phyloP scores from a whole-genome alignment of 2,329 filamentous ascomycete species.

The Neonectria ditissima region DNA sequence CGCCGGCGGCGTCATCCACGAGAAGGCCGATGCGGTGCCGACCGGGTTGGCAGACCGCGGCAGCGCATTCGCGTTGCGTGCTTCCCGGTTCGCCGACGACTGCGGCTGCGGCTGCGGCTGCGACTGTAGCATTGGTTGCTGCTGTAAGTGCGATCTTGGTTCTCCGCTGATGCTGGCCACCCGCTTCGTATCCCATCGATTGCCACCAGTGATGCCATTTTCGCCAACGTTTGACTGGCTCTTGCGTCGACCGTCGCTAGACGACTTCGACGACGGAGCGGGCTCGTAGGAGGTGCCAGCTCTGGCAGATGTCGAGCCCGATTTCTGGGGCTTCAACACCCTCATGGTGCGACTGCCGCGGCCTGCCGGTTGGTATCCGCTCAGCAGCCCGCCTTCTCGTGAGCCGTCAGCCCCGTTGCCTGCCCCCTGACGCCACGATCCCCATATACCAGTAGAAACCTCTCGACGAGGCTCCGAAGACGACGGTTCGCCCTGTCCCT shows the following conservation, averaged over 20 bases:
- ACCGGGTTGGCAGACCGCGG: slow-evolving; percentile 81
- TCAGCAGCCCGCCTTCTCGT: slow-evolving; percentile 65
- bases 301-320: slow-evolving; percentile 64
- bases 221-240: slow-evolving; percentile 57
- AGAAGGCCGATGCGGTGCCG: slow-evolving; percentile 92
- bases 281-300: slow-evolving; percentile 67
- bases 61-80: slow-evolving; percentile 54
- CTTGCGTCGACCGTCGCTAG: slow-evolving; percentile 65
- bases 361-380: slow-evolving; percentile 77
- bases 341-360: slow-evolving; percentile 82
- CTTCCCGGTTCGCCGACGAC: slow-evolving; percentile 50
- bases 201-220: slow-evolving; percentile 42
- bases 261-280: slow-evolving; percentile 57
- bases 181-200: slow-evolving; percentile 68
- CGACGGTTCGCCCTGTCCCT: slow-evolving; percentile 35
- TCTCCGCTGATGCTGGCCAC: slow-evolving; percentile 58
- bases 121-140: slow-evolving; percentile 42
- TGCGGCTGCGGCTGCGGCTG: slow-evolving; percentile 44
- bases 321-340: slow-evolving; percentile 83
- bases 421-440: slow-evolving; percentile 74
- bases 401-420: slow-evolving; percentile 64
- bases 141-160: slow-evolving; percentile 45
- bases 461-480: slow-evolving; percentile 57
- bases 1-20: slow-evolving; percentile 79
- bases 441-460: slow-evolving; percentile 71